These are phyloP conservation scores for Cercospora sojina DNA, from an alignment of 2,329 filamentous ascomycete genomes.

Conservation along the genomic window DNA sequence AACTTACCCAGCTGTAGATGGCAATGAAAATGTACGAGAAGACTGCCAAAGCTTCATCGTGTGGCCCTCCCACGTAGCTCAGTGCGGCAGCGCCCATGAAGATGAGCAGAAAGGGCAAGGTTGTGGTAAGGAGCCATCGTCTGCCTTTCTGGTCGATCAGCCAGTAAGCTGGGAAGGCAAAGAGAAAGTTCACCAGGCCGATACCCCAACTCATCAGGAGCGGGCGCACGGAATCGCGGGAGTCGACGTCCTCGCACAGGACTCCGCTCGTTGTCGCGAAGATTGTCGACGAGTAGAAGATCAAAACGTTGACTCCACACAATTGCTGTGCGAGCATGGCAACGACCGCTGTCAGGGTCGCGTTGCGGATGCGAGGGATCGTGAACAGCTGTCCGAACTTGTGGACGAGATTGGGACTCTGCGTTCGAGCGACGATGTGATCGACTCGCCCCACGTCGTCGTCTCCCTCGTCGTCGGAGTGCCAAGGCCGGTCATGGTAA, in stretches of 20 bases:
- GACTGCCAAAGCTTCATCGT: slow-evolving; percentile 53
- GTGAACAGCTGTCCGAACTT: slow-evolving; percentile 34
- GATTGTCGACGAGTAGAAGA: slow-evolving; percentile 33
- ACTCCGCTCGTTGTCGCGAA: slow-evolving; percentile 20
- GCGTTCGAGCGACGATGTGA: not conserved
- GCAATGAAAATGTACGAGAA: slow-evolving; percentile 57
- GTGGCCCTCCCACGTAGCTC: slow-evolving; percentile 52
- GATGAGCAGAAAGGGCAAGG: slow-evolving; percentile 51
- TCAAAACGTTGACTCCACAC: slow-evolving; percentile 32
- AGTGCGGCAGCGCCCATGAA: slow-evolving; percentile 50
- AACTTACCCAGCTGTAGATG: slow-evolving; percentile 36
- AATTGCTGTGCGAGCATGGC: slow-evolving; percentile 34
- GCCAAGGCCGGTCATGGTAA: not conserved
- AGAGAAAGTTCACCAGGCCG: slow-evolving; percentile 31
- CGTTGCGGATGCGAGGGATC: slow-evolving; percentile 31
- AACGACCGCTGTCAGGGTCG: slow-evolving; percentile 28
- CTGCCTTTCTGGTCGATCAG: slow-evolving; percentile 60
- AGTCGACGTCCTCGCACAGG: slow-evolving; percentile 9
- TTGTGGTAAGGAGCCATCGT: slow-evolving; percentile 49
- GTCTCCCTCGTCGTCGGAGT: slow-evolving; percentile 1
- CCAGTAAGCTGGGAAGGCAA: slow-evolving; percentile 52
- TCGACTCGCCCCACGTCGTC: not conserved
- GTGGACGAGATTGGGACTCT: slow-evolving; percentile 24
- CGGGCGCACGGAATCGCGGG: slow-evolving; percentile 21
- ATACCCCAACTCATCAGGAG: slow-evolving; percentile 35